Conservation (phyloP, 2,329 filamentous ascomycete genomes). For the Fusarium armeniacum region DNA sequence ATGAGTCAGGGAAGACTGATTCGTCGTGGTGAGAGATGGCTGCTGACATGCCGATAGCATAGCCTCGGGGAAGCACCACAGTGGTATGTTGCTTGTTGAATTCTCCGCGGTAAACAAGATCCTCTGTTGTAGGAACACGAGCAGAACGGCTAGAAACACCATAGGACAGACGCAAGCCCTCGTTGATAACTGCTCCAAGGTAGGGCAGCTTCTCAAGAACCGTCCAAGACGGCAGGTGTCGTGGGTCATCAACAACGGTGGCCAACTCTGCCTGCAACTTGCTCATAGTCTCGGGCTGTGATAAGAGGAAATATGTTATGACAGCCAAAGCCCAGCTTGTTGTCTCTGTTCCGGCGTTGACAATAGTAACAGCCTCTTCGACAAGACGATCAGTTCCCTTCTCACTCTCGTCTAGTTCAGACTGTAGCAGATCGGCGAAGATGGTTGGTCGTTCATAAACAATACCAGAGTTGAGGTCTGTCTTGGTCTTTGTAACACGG, state of each 20-base stretch:
- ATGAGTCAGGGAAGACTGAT: conserved; percentile 18
- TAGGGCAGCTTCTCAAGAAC: conserved; percentile 17
- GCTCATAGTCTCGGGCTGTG: neutral
- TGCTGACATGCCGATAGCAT: conserved; percentile 27
- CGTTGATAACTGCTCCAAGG: conserved; percentile 1
- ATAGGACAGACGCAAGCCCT: conserved; percentile 17
- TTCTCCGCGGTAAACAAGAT: conserved; percentile 10
- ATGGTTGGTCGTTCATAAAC: conserved; percentile 20
- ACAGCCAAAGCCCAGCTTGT: conserved; percentile 30
- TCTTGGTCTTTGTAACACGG: conserved; percentile 19
- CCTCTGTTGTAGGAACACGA: conserved; percentile 15
- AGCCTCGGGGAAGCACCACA: conserved; percentile 6
- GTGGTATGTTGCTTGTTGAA: conserved; percentile 22
- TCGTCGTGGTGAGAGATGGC: conserved; percentile 23
- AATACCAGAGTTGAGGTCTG: conserved; percentile 11
- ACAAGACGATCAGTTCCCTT: conserved; percentile 13
- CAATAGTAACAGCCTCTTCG: conserved; percentile 12
- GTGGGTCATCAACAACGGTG: conserved; percentile 5
- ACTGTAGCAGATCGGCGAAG: conserved; percentile 16
- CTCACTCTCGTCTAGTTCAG: conserved; percentile 13
- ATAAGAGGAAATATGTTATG: conserved; percentile 25
- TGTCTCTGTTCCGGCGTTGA: conserved; percentile 29
- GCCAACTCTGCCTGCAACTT: conserved; percentile 4
- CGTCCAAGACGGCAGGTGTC: conserved; percentile 26
- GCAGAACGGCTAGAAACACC: conserved; percentile 26